A percentile compares a stretch with the other conserved stretches of the same genome.
Conservation (phyloP, 805 yeast genomes). For the Geotrichum ghanense region DNA sequence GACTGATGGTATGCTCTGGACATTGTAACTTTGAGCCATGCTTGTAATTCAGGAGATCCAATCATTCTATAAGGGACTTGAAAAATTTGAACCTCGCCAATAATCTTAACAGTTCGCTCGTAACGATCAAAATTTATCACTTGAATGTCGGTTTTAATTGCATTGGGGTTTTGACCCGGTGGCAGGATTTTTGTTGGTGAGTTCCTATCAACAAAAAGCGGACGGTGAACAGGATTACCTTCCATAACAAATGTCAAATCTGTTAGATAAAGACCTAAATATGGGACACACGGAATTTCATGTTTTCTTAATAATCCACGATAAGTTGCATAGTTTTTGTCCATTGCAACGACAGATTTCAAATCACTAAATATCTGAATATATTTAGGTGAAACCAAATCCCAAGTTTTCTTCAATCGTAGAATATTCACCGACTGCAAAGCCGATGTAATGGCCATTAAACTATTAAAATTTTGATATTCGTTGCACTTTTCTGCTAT, state of each 20-base stretch:
- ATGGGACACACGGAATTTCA: constrained; percentile 24
- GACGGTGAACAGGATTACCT: constrained; percentile 22
- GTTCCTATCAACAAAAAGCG: constrained; percentile 1
- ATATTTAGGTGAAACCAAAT: constrained; percentile 19
- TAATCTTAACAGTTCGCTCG: constrained; percentile 19
- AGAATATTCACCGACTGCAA: constrained; percentile 26
- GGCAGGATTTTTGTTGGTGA: not conserved
- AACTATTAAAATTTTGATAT: constrained; percentile 24
- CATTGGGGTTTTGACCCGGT: constrained; percentile 9
- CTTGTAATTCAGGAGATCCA: constrained; percentile 17
- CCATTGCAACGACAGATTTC: constrained; percentile 22
- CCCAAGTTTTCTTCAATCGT: constrained; percentile 26
- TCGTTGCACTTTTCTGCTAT: constrained; percentile 24
- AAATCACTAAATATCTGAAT: constrained; percentile 17
- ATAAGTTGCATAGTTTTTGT: constrained; percentile 26
- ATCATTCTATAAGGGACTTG: constrained; percentile 18
- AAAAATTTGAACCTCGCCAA: constrained; percentile 24
- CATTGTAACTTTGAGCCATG: constrained; percentile 27
- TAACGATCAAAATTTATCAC: constrained; percentile 28
- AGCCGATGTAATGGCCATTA: constrained; percentile 24
- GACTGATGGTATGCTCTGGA: constrained; percentile 20
- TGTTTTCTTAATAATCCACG: constrained; percentile 16
- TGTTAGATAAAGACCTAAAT: constrained; percentile 25
- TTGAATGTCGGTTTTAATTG: constrained; percentile 6
- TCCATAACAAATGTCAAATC: constrained; percentile 28